phyloP scores from a whole-genome alignment of 2,329 filamentous ascomycete species.

The Zopfia rhizophila region DNA sequence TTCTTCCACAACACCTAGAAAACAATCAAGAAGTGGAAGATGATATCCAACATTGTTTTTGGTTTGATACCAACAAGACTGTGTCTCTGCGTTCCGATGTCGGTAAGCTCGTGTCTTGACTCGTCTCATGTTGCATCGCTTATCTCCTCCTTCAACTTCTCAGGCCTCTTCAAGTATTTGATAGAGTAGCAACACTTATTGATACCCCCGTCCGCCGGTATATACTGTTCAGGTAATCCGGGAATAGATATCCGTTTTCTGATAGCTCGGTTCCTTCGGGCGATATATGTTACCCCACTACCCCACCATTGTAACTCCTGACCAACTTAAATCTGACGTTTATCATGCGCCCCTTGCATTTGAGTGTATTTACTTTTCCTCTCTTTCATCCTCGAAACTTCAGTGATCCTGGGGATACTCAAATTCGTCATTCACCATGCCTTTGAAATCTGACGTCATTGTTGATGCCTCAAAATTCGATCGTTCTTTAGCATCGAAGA shows the following conservation, averaged over 20 bases:
- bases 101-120: too few species aligned
- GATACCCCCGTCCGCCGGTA: too few species aligned
- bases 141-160: neutral
- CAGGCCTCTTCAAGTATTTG: neutral
- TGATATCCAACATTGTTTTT: too few species aligned
- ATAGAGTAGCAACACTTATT: slow-evolving; percentile 12
- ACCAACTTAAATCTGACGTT: slow-evolving; percentile 1
- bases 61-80: too few species aligned
- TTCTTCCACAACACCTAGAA: slow-evolving; percentile 36
- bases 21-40: slow-evolving; percentile 41
- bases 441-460: slow-evolving; percentile 51
- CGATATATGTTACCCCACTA: slow-evolving; percentile 30
- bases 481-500: slow-evolving; percentile 49
- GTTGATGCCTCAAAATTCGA: slow-evolving; percentile 58
- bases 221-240: slow-evolving; percentile 19
- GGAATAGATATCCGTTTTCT: slow-evolving; percentile 2
- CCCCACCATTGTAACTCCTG: slow-evolving; percentile 22
- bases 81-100: too few species aligned
- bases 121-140: slow-evolving; percentile 5
- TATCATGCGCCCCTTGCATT: slow-evolving; percentile 3
- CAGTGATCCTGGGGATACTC: neutral
- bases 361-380: slow-evolving; percentile 3
- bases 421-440: slow-evolving; percentile 28
- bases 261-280: slow-evolving; percentile 5
- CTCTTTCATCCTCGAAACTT: neutral